Evolutionary conservation across 768 basidiomycete species (phyloP).

Genomic region (Trametes maxima): DNA sequence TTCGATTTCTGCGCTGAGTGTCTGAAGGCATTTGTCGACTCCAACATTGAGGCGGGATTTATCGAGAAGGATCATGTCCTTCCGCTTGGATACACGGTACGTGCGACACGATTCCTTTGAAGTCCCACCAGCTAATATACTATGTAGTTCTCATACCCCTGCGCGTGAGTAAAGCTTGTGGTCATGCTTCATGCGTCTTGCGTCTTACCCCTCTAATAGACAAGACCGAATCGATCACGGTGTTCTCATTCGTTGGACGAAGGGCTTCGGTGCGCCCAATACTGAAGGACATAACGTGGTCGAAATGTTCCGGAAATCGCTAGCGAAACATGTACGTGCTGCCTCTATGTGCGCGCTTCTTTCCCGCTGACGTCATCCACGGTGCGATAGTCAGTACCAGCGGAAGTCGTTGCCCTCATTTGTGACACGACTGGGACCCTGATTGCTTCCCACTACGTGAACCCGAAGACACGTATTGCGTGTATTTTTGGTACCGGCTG

Average conservation of each 20-base stretch:
- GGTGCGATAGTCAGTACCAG: conserved; percentile 71
- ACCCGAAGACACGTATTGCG: conserved; percentile 87
- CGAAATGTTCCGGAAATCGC: conserved; percentile 85
- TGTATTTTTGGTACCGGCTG: conserved; percentile 98
- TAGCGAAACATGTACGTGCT: conserved; percentile 69
- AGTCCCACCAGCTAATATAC: conserved; percentile 15
- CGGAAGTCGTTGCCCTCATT: conserved; percentile 83
- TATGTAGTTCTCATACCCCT: conserved; percentile 89
- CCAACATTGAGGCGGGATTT: conserved; percentile 58
- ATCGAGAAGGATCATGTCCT: conserved; percentile 59
- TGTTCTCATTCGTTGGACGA: conserved; percentile 97
- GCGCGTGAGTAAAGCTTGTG: conserved; percentile 58
- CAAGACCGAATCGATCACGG: conserved; percentile 95
- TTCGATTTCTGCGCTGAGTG: conserved; percentile 99
- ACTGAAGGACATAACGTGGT: conserved; percentile 94
- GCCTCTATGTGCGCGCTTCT: neutral
- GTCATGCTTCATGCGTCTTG: neutral
- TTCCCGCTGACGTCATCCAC: neutral
- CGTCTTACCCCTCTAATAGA: conserved; percentile 41
- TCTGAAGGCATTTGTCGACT: conserved; percentile 83
- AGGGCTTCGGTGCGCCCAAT: conserved; percentile 91
- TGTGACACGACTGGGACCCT: conserved; percentile 99
- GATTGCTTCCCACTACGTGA: conserved; percentile 96
- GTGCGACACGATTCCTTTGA: conserved; percentile 34
- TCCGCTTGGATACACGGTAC: conserved; percentile 91